Evolutionary conservation across 1,139 yeast species (phyloP), one percentile per base, ranked within the genome.

Genomic region (Saccharomyces hybrid): DNA sequence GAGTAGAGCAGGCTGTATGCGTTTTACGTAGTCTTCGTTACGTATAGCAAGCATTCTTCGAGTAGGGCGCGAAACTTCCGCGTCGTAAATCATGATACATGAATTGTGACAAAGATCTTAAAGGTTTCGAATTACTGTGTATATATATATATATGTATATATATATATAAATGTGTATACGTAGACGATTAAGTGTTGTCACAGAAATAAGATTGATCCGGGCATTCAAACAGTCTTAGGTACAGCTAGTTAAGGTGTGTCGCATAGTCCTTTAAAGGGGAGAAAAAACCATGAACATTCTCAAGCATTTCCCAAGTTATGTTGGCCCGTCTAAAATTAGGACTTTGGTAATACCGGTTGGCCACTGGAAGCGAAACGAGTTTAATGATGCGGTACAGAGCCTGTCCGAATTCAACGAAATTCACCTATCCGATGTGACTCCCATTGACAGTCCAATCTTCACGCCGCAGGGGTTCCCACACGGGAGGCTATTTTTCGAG

Each of bases 391-490:
- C 79, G 61, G 74, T 78, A 9, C 73, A 72, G 3, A 65, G 74
- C 29, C 68, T 91, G 54, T 73, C 75, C 52, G 68, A 75, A n/a
- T 78, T 80, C 12, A 71, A 75, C 52, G 93, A 88, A 61, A 82
- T 89, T 26, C 72, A 95, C 56, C 73, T 90, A 48, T 78, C 86
- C 26, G 97, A 90, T 66, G 78, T 91, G 7, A 76, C 88, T 1
- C 88, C 91, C 4, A 81, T 80, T 52, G 76, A 79, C 19, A 76
- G 83, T 16, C 73, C 82, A 12, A 70, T 74, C 59, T 90, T 90
- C 74, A 87, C 88, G 62, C 97, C 98, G 1, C 95, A 85, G 64
- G 83, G 86, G 0, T 88, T 81, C 64, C 97, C 97, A 1, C 78
- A 79, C 52, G 98, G 98, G 0, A 73, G 84, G 52, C 51, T 69